Evolutionary conservation across 1,284 basidiomycete species (phyloP).

Genomic region (Laetiporus sulphureus): DNA sequence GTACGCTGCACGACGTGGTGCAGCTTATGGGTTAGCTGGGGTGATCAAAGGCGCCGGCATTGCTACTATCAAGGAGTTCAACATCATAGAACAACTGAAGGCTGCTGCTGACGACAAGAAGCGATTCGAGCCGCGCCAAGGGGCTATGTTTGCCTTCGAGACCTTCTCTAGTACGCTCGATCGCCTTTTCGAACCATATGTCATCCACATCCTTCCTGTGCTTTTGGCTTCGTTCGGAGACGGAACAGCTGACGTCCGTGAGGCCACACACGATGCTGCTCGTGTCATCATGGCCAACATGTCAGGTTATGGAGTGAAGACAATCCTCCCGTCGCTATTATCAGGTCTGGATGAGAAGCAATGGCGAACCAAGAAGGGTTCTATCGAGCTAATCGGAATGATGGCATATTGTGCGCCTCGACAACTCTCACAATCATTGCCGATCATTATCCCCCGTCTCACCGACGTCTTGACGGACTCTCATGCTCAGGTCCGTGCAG

Average conservation of each 20-base stretch:
- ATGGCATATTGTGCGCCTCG: conserved; percentile 99
- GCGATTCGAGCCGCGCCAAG: conserved; percentile 82
- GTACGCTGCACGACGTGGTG: conserved; percentile 90
- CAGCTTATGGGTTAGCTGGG: conserved; percentile 94
- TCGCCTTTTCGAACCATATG: conserved; percentile 92
- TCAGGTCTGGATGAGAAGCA: conserved; percentile 96
- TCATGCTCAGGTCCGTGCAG: conserved; percentile 90
- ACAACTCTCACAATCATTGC: conserved; percentile 92
- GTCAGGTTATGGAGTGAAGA: conserved; percentile 93
- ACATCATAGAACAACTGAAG: conserved; percentile 70
- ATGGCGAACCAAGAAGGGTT: conserved; percentile 98
- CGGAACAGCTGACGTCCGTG: conserved; percentile 81
- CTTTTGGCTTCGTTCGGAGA: conserved; percentile 92
- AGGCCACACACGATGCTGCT: conserved; percentile 91
- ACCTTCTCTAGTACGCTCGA: conserved; percentile 84
- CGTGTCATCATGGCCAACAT: conserved; percentile 94
- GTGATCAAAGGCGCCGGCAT: conserved; percentile 89
- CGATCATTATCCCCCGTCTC: conserved; percentile 93
- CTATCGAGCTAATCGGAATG: conserved; percentile 95
- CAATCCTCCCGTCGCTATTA: conserved; percentile 87
- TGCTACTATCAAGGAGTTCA: conserved; percentile 78
- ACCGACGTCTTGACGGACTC: conserved; percentile 96
- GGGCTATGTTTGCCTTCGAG: conserved; percentile 94
- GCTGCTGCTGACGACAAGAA: conserved; percentile 89
- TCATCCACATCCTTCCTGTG: conserved; percentile 82